phyloP scores from a whole-genome alignment of 2,329 filamentous ascomycete species.

The Aspergillus udagawae region DNA sequence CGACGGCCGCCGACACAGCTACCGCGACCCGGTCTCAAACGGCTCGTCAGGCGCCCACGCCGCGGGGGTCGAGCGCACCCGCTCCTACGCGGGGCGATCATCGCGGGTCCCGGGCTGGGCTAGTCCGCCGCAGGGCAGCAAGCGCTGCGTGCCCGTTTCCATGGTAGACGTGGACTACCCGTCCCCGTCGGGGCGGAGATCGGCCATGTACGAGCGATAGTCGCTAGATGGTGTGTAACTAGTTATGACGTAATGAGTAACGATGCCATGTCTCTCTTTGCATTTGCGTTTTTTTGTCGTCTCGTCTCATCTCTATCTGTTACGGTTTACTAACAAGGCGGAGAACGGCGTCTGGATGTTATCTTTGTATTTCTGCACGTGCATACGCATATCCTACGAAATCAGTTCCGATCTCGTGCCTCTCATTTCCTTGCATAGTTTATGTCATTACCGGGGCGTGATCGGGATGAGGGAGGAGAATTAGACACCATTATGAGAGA shows the following conservation, averaged over 20 bases:
- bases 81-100: constrained; percentile 13
- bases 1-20: constrained; percentile 22
- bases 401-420: background rate
- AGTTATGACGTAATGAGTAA: background rate
- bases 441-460: no score
- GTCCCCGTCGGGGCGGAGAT: constrained; percentile 2
- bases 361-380: background rate
- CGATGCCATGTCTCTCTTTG: background rate
- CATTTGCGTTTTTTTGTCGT: background rate
- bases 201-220: constrained; percentile 14
- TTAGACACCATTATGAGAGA: background rate
- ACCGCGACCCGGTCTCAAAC: constrained; percentile 16
- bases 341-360: background rate
- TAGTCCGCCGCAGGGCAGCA: background rate
- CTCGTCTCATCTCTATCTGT: background rate
- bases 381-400: background rate
- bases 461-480: background rate
- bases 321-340: background rate
- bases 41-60: constrained; percentile 5
- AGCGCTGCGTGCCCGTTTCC: background rate
- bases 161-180: constrained; percentile 8
- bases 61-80: constrained; percentile 14
- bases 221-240: background rate
- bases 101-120: constrained; percentile 6
- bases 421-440: no score